A percentile compares a stretch with the other conserved stretches of the same genome.
Evolutionary conservation across 495 filamentous ascomycete species (phyloP).

Genomic region (Penicillium nucicola): DNA sequence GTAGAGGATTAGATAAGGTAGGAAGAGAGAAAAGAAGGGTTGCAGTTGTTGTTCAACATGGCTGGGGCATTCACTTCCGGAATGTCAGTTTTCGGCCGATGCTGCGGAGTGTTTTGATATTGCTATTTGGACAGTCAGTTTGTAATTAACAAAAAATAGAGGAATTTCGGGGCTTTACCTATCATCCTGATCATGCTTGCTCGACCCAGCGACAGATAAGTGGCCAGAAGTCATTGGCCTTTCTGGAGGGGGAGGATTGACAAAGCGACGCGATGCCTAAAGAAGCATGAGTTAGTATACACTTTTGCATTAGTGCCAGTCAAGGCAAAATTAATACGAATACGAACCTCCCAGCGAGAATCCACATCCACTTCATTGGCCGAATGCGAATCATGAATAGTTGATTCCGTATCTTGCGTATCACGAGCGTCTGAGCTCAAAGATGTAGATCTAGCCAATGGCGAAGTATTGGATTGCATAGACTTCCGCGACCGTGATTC

Average conservation of each 20-base stretch:
- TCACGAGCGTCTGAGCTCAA: conserved; percentile 34
- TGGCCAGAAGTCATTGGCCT: conserved; percentile 38
- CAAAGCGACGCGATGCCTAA: conserved; percentile 38
- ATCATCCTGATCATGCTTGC: conserved; percentile 35
- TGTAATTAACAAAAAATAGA: too few species aligned
- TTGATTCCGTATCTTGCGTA: conserved; percentile 16
- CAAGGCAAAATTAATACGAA: conserved; percentile 3
- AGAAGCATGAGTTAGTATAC: conserved; percentile 15
- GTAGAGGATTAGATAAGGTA: conserved; percentile 1
- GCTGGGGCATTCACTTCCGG: conserved; percentile 16
- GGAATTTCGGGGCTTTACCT: conserved; percentile 29
- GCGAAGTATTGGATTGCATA: conserved; percentile 35
- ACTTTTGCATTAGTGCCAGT: neutral
- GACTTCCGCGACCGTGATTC: conserved; percentile 37
- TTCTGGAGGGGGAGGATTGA: conserved; percentile 30
- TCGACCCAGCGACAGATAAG: conserved; percentile 11
- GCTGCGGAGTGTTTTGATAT: conserved; percentile 40
- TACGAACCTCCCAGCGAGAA: conserved; percentile 42
- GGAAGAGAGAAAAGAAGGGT: neutral
- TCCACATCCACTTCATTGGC: conserved; percentile 41
- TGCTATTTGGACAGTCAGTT: conserved; percentile 13
- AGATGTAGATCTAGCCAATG: conserved; percentile 38
- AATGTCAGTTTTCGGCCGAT: conserved; percentile 41
- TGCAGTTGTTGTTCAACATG: neutral
- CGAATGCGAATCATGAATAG: conserved; percentile 32